These are phyloP conservation scores for Picea glauca DNA, from an alignment of 75 land plant species.

Conservation along the genomic window DNA sequence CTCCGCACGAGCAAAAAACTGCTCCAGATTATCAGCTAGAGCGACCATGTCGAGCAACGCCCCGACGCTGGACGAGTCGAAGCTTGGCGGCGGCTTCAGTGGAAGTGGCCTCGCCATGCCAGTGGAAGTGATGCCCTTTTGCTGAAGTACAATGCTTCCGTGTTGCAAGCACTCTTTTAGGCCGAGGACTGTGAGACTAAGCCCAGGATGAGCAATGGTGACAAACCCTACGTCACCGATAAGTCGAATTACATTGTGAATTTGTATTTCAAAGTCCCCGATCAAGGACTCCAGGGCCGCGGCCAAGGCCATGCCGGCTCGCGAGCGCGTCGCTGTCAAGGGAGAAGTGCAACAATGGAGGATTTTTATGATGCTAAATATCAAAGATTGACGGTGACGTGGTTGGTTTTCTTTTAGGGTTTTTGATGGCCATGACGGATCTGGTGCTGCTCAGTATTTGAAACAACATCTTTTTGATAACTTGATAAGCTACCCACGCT, in stretches of 20 bases:
- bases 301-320: constrained; percentile 61
- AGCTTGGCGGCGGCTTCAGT: no score
- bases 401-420: no score
- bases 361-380: no score
- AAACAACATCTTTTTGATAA: constrained; percentile 88
- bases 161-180: constrained; percentile 10
- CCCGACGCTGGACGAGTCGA: constrained; percentile 28
- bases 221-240: constrained; percentile 20
- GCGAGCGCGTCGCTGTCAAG: constrained; percentile 55
- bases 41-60: background rate
- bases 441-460: constrained; percentile 84
- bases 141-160: constrained; percentile 19
- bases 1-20: no score
- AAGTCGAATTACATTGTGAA: constrained; percentile 23
- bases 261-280: constrained; percentile 18
- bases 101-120: no score
- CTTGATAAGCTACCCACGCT: constrained; percentile 63
- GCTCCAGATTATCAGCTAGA: no score
- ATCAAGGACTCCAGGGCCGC: constrained; percentile 54
- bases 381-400: no score
- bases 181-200: constrained; percentile 14
- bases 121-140: no score
- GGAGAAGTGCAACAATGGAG: no score
- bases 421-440: constrained; percentile 72
- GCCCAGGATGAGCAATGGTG: constrained; percentile 24